Conservation (phyloP, 2,329 filamentous ascomycete species). For the Byssothecium circinans region DNA sequence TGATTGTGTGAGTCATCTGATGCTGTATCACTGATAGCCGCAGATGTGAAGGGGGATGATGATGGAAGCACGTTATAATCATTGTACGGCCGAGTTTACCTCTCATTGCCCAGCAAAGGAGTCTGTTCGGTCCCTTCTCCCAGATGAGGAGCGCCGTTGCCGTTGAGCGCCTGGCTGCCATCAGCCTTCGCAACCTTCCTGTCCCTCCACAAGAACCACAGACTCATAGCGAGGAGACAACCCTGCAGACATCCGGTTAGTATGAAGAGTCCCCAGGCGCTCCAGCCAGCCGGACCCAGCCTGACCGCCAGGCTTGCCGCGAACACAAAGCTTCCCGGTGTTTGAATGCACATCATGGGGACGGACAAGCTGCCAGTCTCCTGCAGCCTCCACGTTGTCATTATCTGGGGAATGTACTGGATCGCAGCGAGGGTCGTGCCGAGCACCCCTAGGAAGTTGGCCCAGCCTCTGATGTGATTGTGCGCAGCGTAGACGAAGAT, state of each 20-base stretch:
- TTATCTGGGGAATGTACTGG: constrained; percentile 95
- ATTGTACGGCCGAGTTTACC: not conserved
- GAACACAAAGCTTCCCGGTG: constrained; percentile 88
- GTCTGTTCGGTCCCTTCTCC: constrained; percentile 15
- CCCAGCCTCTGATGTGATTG: constrained; percentile 71
- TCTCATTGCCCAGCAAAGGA: constrained; percentile 13
- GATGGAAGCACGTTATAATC: not conserved
- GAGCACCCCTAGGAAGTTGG: constrained; percentile 79
- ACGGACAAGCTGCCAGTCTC: constrained; percentile 91
- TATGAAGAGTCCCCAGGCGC: constrained; percentile 89
- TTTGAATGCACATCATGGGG: constrained; percentile 98
- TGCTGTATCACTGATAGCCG: not conserved
- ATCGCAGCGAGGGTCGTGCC: constrained; percentile 77
- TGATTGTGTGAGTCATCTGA: not conserved
- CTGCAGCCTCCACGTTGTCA: constrained; percentile 82
- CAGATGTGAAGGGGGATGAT: not conserved
- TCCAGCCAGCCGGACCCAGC: constrained; percentile 84
- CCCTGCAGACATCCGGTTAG: constrained; percentile 87
- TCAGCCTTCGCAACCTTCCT: constrained; percentile 31
- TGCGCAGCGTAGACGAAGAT: constrained; percentile 68
- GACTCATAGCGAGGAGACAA: constrained; percentile 74
- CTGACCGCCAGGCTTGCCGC: constrained; percentile 79
- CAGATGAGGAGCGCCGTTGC: constrained; percentile 1
- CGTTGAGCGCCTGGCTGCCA: constrained; percentile 4
- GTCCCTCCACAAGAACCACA: constrained; percentile 69